Base-by-base conservation (phyloP, 2,329 filamentous ascomycete genomes). In the Alternaria burnsii region DNA sequence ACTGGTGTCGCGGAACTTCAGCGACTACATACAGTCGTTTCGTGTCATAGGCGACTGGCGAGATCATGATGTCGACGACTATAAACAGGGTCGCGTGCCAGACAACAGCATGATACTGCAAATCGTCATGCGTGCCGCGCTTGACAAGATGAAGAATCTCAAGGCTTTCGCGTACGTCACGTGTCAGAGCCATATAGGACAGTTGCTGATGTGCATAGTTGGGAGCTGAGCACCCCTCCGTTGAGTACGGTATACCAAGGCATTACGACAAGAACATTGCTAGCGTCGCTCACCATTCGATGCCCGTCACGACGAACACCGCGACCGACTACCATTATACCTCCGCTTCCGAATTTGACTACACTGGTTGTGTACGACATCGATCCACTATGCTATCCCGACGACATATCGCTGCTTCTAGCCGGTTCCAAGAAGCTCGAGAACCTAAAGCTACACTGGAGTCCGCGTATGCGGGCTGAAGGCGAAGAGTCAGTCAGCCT, bases 31-130 rank as follows among this genome's bases (percentile, higher is more conserved):
- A 20, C 80, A 81, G 60, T 81, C 81, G 20, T 82, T 88, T 59
- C 77, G 80, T 3, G 67, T 89, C 36, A 76, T 81, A 32, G 87
- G 87, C 22, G 81, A 86, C 26, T 89, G 85, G 85, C 82, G 81
- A 55, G 87, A 88, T 68, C 77, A 82, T 52, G 85, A 86, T 53
- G 68, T 85, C 22, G 84, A 88, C 53, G 86, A 88, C 63, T 85
- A 87, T 73, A 83, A 84, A 57, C 83, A 83, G 46, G 87, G 87
- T 0, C 79, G 86, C 38, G 84, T 89, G 54, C 86, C 87, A n/a
- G 87, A 89, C 75, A 87, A 84, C 44, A 85, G 82, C 38, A 88
- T 89, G 85, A 82, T 89, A 80, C 77, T 89, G 69, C 88, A 87
- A 71, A 85, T 88, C 51, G 81, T 84, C 2, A 79, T 88, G 52